Conservation (phyloP, 495 filamentous ascomycete species). For the Penicillium lividum region DNA sequence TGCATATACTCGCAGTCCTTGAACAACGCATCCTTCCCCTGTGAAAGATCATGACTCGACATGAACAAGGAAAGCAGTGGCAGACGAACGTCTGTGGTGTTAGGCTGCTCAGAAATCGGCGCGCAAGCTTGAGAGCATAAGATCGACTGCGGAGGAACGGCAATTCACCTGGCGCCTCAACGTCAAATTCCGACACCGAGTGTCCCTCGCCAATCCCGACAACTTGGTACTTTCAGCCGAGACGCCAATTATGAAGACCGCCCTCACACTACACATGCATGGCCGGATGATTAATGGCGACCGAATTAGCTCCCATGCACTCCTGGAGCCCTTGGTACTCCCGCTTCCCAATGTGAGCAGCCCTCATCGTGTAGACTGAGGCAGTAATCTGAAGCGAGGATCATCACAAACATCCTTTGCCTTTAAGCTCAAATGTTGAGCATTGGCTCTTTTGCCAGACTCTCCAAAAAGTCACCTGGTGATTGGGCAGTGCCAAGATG, state of each 20-base stretch:
- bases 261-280: background rate
- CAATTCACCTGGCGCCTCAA: background rate
- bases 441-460: background rate
- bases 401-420: background rate
- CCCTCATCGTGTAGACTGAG: too few relatives aligned
- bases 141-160: background rate
- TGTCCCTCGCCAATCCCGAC: background rate
- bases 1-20: too few relatives aligned
- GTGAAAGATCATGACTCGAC: too few relatives aligned
- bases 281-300: constrained; percentile 2
- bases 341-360: background rate
- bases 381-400: too few relatives aligned
- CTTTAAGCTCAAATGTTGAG: background rate
- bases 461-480: background rate
- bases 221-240: background rate
- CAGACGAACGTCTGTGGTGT: background rate
- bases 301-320: background rate
- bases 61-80: background rate
- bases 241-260: background rate
- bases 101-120: constrained; percentile 1
- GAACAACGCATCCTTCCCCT: too few relatives aligned
- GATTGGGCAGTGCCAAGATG: too few relatives aligned
- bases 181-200: background rate
- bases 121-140: background rate
- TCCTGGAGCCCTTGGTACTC: background rate